These are phyloP conservation scores for Populus davidiana DNA, from an alignment of 345 rosid species.

Conservation along the genomic window DNA sequence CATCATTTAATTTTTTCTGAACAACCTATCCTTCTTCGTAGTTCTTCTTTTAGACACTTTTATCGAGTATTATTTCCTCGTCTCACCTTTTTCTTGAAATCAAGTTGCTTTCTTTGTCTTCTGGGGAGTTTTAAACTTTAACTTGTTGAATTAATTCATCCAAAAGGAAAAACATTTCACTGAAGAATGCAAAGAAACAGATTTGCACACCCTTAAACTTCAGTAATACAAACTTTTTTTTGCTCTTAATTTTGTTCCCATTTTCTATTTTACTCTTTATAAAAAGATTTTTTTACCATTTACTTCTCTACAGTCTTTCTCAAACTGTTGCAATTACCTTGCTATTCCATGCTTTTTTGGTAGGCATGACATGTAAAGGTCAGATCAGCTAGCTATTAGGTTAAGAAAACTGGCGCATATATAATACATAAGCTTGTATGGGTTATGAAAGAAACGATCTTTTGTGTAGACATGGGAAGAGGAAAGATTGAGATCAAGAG, in stretches of 20 bases:
- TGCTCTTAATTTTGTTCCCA: not conserved
- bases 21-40: not conserved
- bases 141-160: not conserved
- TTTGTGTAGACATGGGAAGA: slow-evolving; percentile 61
- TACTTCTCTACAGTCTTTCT: too few relatives aligned
- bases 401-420: not conserved
- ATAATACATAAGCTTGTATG: not conserved
- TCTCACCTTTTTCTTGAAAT: not conserved
- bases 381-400: not conserved
- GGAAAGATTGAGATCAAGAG: slow-evolving; percentile 98
- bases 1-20: not conserved
- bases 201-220: not conserved
- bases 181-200: not conserved
- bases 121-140: not conserved
- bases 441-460: not conserved
- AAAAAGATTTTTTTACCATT: too few relatives aligned
- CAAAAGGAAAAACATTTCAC: not conserved
- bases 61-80: not conserved
- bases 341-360: not conserved
- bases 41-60: not conserved
- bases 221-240: not conserved
- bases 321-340: not conserved
- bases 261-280: too few relatives aligned
- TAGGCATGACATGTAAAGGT: not conserved
- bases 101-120: not conserved